Percentiles rank a stretch among this genome's conserved stretches.
Evolutionary conservation across 2,329 filamentous ascomycete genomes (phyloP).

Genomic region (Ambrosiella beaveri): DNA sequence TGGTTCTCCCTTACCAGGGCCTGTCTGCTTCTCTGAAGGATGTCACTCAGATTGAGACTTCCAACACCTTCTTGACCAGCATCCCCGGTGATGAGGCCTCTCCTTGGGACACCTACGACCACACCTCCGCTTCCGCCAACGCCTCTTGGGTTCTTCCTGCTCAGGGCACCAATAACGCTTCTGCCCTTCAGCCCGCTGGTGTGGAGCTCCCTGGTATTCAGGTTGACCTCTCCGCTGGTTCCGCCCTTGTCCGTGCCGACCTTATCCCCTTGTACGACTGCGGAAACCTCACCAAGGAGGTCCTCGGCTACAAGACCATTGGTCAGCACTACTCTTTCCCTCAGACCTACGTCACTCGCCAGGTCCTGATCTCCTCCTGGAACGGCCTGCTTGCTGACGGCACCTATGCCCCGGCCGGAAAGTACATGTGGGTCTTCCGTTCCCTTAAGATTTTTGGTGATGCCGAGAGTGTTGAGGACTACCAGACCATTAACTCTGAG

Average conservation of each 20-base stretch:
- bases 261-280: slow-evolving; percentile 15
- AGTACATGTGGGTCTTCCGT: slow-evolving; percentile 32
- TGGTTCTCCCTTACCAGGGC: slow-evolving; percentile 25
- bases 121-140: slow-evolving; percentile 20
- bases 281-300: slow-evolving; percentile 16
- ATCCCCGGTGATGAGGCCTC: slow-evolving; percentile 16
- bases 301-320: slow-evolving; percentile 24
- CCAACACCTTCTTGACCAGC: slow-evolving; percentile 17
- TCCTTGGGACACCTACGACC: slow-evolving; percentile 14
- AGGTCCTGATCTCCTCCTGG: slow-evolving; percentile 21
- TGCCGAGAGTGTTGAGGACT: slow-evolving; percentile 25
- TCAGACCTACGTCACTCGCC: slow-evolving; percentile 15
- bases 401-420: slow-evolving; percentile 29
- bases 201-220: slow-evolving; percentile 22
- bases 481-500: slow-evolving; percentile 26
- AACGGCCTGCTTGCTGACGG: slow-evolving; percentile 31
- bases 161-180: slow-evolving; percentile 7
- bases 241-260: slow-evolving; percentile 23
- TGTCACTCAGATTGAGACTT: slow-evolving; percentile 21
- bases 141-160: slow-evolving; percentile 16
- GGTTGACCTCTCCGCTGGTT: slow-evolving; percentile 24
- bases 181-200: neutral
- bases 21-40: slow-evolving; percentile 20
- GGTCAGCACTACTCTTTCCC: slow-evolving; percentile 29
- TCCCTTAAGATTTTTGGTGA: slow-evolving; percentile 36